Conservation (phyloP, 2,329 filamentous ascomycete species). For the Colletotrichum simmondsii region DNA sequence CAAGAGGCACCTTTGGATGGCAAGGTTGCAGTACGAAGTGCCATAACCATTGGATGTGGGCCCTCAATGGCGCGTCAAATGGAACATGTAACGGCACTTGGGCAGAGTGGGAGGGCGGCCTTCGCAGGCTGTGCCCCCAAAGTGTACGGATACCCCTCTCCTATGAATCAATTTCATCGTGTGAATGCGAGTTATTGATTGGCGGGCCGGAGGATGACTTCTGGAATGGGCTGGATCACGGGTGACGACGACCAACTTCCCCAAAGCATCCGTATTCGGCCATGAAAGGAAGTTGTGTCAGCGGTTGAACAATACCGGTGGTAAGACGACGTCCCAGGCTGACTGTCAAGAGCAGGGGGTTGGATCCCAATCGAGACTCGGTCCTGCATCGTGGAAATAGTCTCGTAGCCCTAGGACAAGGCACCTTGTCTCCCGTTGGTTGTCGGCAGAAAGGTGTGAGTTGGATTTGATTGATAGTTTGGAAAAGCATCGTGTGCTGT, state of each 20-base stretch:
- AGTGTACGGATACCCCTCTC: background rate
- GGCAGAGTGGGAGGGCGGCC: background rate
- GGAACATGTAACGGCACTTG: slow-evolving; percentile 1
- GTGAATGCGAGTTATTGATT: background rate
- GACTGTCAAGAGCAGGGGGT: slow-evolving; percentile 22
- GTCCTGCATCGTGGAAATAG: slow-evolving; percentile 31
- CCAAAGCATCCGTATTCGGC: slow-evolving; percentile 5
- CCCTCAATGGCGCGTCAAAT: slow-evolving; percentile 6
- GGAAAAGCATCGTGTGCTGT: background rate
- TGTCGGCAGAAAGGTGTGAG: background rate
- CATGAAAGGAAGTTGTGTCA: background rate
- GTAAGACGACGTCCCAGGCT: slow-evolving; percentile 12
- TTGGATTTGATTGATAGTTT: background rate
- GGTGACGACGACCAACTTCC: background rate
- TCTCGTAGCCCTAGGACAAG: slow-evolving; percentile 27
- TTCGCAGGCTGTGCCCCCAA: background rate
- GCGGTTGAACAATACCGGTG: background rate
- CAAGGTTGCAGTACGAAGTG: slow-evolving; percentile 9
- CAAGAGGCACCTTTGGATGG: background rate
- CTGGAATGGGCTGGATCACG: slow-evolving; percentile 1
- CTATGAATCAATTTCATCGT: background rate
- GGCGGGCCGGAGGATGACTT: background rate
- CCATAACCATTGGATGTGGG: slow-evolving; percentile 17
- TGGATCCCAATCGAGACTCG: slow-evolving; percentile 25
- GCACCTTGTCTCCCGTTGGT: slow-evolving; percentile 24